These are phyloP conservation scores for Trifolium fragiferum DNA, from an alignment of 306 rosid genomes.

Conservation along the genomic window DNA sequence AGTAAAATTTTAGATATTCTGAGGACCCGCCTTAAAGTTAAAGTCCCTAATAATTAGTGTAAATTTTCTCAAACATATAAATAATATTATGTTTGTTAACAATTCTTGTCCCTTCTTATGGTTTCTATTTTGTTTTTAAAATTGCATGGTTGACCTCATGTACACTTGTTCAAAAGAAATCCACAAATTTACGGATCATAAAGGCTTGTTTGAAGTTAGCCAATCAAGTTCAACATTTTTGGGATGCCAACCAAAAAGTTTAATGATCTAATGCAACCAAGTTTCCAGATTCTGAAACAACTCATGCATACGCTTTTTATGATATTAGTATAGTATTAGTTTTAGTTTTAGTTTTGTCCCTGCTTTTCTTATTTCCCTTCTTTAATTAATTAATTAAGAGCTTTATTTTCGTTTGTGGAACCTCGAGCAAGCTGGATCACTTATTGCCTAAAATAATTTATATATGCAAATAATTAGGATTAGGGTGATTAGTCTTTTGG, in stretches of 20 bases:
- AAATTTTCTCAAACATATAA: neutral
- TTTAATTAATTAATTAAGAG: neutral
- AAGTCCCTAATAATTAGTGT: neutral
- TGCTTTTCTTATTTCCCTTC: neutral
- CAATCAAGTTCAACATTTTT: constrained; percentile 36
- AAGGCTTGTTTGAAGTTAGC: constrained; percentile 30
- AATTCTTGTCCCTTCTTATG: neutral
- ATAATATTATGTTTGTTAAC: neutral
- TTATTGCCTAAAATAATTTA: neutral
- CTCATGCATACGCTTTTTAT: constrained; percentile 34
- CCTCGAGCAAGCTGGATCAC: constrained; percentile 27
- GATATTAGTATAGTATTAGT: neutral
- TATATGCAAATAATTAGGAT: constrained; percentile 24
- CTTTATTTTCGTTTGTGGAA: neutral
- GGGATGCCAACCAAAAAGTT: constrained; percentile 38
- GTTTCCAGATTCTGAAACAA: constrained; percentile 37
- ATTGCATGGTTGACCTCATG: constrained; percentile 24
- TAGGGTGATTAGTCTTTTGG: neutral
- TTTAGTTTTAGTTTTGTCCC: neutral
- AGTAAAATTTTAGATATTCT: neutral
- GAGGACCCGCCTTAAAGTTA: neutral
- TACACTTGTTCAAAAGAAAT: constrained; percentile 32
- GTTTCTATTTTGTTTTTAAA: neutral
- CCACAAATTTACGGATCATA: constrained; percentile 34
- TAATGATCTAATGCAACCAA: constrained; percentile 18